These are phyloP conservation scores for Cryptococcus sp. DNA, from an alignment of 1,284 basidiomycete genomes.

Conservation along the genomic window DNA sequence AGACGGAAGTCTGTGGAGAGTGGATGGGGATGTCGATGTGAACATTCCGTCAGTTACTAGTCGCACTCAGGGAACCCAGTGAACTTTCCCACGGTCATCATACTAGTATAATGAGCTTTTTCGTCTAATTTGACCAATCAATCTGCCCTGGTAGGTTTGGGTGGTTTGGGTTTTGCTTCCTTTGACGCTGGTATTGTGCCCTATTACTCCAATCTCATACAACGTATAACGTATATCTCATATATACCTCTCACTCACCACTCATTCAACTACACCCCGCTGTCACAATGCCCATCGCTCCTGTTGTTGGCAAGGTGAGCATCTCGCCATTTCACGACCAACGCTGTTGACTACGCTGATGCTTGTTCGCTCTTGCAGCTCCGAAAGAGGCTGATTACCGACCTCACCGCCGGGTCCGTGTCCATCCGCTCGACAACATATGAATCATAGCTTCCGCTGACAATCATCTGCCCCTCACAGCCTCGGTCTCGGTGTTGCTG, in stretches of 20 bases:
- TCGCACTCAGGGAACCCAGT: too few species aligned
- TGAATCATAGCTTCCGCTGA: neutral
- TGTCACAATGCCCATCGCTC: conserved; percentile 69
- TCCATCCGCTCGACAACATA: neutral
- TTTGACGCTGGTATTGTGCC: neutral
- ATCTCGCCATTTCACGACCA: too few species aligned
- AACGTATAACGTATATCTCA: neutral
- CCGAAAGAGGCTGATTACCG: conserved; percentile 81
- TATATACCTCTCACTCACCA: conserved; percentile 8
- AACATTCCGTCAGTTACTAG: too few species aligned
- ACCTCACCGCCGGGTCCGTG: conserved; percentile 61
- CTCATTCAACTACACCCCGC: conserved; percentile 6
- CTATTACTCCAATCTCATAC: neutral
- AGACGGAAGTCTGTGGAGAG: too few species aligned
- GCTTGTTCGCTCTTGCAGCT: conserved; percentile 51
- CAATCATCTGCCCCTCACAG: conserved; percentile 49
- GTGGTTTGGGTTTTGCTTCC: neutral
- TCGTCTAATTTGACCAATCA: neutral
- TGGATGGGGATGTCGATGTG: too few species aligned
- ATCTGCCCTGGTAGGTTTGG: neutral
- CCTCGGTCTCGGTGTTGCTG: conserved; percentile 69
- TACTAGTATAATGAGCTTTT: too few species aligned
- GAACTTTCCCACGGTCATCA: too few species aligned
- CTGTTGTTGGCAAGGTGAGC: conserved; percentile 71
- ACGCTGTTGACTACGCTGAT: neutral